A percentile compares a stretch with the other conserved stretches of the same genome.
These are phyloP conservation scores for Euclidium syriacum DNA, from an alignment of 345 rosid genomes.

Conservation along the genomic window DNA sequence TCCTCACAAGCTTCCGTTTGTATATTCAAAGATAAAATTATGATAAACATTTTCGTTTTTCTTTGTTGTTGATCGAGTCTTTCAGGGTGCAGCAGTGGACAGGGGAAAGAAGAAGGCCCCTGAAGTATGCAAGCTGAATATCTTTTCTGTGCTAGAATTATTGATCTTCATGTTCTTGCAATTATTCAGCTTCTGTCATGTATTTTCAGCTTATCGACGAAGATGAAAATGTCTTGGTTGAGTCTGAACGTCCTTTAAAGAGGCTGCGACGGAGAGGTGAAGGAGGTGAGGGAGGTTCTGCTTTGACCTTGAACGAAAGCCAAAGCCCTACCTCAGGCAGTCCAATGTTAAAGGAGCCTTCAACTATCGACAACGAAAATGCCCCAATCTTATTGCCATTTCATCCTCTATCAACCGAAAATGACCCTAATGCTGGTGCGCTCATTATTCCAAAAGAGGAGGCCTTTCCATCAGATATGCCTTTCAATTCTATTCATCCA, in stretches of 20 bases:
- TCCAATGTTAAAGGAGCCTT: conserved; percentile 25
- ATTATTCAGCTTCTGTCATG: conserved; percentile 5
- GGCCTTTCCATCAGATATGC: conserved; percentile 12
- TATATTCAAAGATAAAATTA: background rate
- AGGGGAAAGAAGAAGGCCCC: conserved; percentile 25
- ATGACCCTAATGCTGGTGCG: background rate
- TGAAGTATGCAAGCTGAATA: conserved; percentile 32
- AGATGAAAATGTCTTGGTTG: conserved; percentile 25
- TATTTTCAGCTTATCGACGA: conserved; percentile 11
- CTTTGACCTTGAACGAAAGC: conserved; percentile 17
- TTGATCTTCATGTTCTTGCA: conserved; percentile 1
- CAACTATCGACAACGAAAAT: conserved; percentile 28
- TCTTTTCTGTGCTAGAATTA: background rate
- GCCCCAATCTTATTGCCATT: conserved; percentile 5
- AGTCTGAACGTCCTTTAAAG: conserved; percentile 65
- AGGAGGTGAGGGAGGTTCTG: conserved; percentile 47
- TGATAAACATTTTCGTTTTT: background rate
- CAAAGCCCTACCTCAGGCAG: conserved; percentile 27
- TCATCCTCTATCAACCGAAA: conserved; percentile 1
- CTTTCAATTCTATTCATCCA: conserved; percentile 13
- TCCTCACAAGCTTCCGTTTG: background rate
- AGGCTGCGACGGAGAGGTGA: conserved; percentile 53
- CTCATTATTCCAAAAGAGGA: conserved; percentile 11
- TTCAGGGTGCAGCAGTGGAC: conserved; percentile 37
- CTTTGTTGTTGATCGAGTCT: conserved; percentile 9